Evolutionary conservation across 129 eudicot species (phyloP).

Genomic region (Arctium lappa): DNA sequence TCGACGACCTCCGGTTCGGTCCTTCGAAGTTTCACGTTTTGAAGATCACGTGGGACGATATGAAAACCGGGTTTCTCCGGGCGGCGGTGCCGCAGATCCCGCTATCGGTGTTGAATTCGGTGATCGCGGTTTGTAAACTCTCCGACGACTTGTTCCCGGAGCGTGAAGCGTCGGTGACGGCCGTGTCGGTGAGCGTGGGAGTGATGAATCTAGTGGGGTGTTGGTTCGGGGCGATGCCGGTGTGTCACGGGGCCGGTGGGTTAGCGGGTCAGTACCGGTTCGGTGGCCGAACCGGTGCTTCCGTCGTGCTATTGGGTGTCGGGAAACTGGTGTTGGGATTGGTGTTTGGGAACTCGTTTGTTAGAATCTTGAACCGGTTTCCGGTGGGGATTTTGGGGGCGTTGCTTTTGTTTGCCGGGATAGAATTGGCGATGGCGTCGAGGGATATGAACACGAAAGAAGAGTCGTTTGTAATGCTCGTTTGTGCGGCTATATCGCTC

Average conservation of each 20-base stretch:
- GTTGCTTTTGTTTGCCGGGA: conserved; percentile 67
- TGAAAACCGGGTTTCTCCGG: conserved; percentile 57
- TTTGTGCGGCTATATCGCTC: conserved; percentile 68
- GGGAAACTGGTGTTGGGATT: conserved; percentile 61
- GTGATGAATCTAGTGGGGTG: conserved; percentile 68
- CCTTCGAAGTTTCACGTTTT: conserved; percentile 58
- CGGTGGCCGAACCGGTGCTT: conserved; percentile 71
- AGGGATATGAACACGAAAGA: conserved; percentile 75
- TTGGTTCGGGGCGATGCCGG: conserved; percentile 92
- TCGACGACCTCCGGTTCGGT: conserved; percentile 42
- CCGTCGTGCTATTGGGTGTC: conserved; percentile 53
- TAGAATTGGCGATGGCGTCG: conserved; percentile 77
- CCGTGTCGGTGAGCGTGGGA: conserved; percentile 69
- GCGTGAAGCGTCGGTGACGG: conserved; percentile 50
- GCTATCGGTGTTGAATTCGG: conserved; percentile 59
- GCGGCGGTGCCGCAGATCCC: conserved; percentile 80
- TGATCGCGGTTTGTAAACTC: conserved; percentile 70
- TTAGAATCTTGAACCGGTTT: conserved; percentile 52
- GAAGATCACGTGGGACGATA: conserved; percentile 59
- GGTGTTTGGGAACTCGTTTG: conserved; percentile 69
- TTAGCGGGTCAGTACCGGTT: conserved; percentile 82
- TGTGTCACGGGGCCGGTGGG: conserved; percentile 88
- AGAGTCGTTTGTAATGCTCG: conserved; percentile 81
- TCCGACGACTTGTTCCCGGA: conserved; percentile 70
- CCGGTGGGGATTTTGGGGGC: conserved; percentile 82